phyloP scores from a whole-genome alignment of 371 early-diverging fungal species.

The Gilbertella persicaria region DNA sequence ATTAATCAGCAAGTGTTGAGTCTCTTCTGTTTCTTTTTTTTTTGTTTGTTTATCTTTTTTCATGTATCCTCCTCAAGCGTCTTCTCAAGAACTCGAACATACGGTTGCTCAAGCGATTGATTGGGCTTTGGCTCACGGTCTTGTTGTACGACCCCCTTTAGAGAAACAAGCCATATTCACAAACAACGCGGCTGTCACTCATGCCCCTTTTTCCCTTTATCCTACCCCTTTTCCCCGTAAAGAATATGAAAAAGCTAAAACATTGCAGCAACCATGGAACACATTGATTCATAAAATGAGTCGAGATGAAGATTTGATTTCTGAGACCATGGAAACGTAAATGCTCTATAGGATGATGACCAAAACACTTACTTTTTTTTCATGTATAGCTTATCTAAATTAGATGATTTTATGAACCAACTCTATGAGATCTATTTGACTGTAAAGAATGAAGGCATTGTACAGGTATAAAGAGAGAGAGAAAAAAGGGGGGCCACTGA shows the following conservation, averaged over 20 bases:
- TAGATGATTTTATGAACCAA: conserved; percentile 82
- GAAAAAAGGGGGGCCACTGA: background rate
- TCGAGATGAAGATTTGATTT: conserved; percentile 75
- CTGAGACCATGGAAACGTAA: conserved; percentile 73
- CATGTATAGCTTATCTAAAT: conserved; percentile 63
- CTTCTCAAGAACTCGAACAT: conserved; percentile 16
- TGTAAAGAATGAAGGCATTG: conserved; percentile 60
- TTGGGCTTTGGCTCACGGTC: conserved; percentile 79
- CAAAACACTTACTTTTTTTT: conserved; percentile 1
- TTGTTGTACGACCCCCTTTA: conserved; percentile 66
- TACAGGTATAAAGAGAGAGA: conserved; percentile 57
- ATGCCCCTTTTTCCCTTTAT: conserved; percentile 89
- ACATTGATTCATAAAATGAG: conserved; percentile 80
- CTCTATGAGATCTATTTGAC: conserved; percentile 79
- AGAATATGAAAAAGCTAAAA: conserved; percentile 74
- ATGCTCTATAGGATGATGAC: background rate
- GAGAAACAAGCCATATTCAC: conserved; percentile 33
- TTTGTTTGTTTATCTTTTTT: background rate
- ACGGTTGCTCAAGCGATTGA: conserved; percentile 67
- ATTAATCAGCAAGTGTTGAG: conserved; percentile 26
- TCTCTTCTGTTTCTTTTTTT: conserved; percentile 4
- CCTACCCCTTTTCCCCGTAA: conserved; percentile 85
- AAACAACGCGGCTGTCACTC: conserved; percentile 55
- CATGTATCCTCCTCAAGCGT: conserved; percentile 31
- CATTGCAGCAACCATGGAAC: conserved; percentile 83